Conservation (phyloP, 2,329 filamentous ascomycete genomes). For the Talaromyces pinophilus region DNA sequence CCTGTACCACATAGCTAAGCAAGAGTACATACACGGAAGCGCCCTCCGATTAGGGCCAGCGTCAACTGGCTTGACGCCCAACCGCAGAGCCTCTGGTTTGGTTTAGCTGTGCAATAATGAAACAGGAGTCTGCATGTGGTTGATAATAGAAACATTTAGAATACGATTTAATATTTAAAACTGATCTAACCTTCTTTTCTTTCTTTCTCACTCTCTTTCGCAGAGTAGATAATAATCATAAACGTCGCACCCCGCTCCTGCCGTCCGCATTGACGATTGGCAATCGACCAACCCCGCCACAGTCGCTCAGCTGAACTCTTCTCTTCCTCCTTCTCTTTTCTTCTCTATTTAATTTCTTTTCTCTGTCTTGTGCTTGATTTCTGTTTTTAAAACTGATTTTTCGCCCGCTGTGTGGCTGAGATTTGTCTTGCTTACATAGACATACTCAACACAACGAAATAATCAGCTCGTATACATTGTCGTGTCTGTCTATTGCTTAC, state of each 20-base stretch:
- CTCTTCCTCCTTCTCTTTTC: neutral
- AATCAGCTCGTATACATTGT: neutral
- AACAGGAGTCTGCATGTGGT: slow-evolving; percentile 8
- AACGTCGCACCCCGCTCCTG: slow-evolving; percentile 13
- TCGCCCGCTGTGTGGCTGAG: neutral
- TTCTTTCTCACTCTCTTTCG: neutral
- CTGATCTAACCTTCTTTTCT: neutral
- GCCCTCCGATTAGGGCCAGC: slow-evolving; percentile 11
- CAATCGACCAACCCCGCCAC: slow-evolving; percentile 14
- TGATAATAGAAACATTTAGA: neutral
- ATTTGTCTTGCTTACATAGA: neutral
- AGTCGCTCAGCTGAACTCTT: slow-evolving; percentile 18
- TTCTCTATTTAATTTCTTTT: neutral
- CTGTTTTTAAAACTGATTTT: neutral
- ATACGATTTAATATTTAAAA: neutral
- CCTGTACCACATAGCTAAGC: neutral
- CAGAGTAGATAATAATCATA: neutral
- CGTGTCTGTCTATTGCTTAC: neutral
- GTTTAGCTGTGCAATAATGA: neutral
- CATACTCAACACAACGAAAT: neutral
- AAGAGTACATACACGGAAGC: neutral
- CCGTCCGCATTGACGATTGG: slow-evolving; percentile 16
- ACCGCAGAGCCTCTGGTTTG: slow-evolving; percentile 20
- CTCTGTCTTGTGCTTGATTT: neutral
- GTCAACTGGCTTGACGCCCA: slow-evolving; percentile 13